Base-by-base conservation (phyloP, 129 eudicot species). In the Tagetes erecta region DNA sequence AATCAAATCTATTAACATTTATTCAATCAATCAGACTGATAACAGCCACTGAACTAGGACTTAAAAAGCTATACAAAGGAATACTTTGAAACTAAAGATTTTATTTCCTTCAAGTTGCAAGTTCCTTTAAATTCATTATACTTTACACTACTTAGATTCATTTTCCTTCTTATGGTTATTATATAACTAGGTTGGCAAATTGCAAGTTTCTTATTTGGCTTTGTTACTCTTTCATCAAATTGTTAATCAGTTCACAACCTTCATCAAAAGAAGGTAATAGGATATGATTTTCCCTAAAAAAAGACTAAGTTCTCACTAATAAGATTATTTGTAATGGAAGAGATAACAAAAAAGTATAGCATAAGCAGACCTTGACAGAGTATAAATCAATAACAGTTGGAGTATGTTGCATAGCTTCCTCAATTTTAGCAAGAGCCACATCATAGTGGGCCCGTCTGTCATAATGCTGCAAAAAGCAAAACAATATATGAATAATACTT, bases 301-400 rank as follows among this genome's bases (percentile, higher is more conserved):
- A 75, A 10, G 7, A 27, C 40, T 51, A 64, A 39, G 42, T 27
- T 40, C 40, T 36, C 58, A 38, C 55, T 33, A 5, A 76, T 52
- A 67, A 9, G 39, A 56, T 33, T 56, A 55, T 41, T 36, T 20
- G 31, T 2, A 40, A 20, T 55, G 34, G n/a, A 68, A 8, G 11
- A 30, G 59, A 14, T 2, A 14, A 20, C 12, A 33, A 12, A 72
- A 51, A 52, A 35, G 35, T 62, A 41, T 74, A 64, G 40, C 33
- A 12, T 51, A 73, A 59, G 74, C 82, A 72, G 49, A 90, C 87
- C 98, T 90, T 93, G 74, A 85, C 95, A 1, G 96, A 88, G 78
- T 93, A 93, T 50, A 90, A 83, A 81, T 93, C 98, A 74, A 93
- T 93, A 36, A 89, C 98, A 9, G 98, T 93, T 72, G 98, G 98